Conservation (phyloP, 192 early-diverging fungal genomes). For the Backusella tuberculispora region DNA sequence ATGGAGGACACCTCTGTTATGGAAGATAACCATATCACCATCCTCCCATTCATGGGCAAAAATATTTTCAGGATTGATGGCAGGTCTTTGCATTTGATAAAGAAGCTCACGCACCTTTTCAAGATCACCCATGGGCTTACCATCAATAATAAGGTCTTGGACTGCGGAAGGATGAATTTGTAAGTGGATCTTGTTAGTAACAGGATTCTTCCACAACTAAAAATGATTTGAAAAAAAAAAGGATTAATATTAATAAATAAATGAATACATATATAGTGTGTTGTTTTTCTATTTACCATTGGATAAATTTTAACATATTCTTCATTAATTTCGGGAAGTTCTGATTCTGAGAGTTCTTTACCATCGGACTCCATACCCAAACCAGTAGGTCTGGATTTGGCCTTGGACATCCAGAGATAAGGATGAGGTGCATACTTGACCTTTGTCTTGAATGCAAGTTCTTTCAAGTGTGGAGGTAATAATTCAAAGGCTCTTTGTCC, state of each 20-base stretch:
- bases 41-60: constrained; percentile 41
- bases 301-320: constrained; percentile 40
- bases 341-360: constrained; percentile 30
- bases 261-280: neutral
- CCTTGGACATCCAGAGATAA: constrained; percentile 44
- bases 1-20: constrained; percentile 43
- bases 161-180: constrained; percentile 41
- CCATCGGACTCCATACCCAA: constrained; percentile 41
- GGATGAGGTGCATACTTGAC: constrained; percentile 44
- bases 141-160: constrained; percentile 44
- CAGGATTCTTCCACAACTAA: constrained; percentile 44
- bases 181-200: constrained; percentile 41
- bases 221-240: neutral
- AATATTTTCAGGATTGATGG: constrained; percentile 40
- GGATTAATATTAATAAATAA: neutral
- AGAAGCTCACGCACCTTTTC: constrained; percentile 39
- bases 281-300: constrained; percentile 29
- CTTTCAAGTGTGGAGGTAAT: constrained; percentile 38
- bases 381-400: constrained; percentile 33
- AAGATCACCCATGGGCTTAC: constrained; percentile 40
- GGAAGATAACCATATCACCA: constrained; percentile 43
- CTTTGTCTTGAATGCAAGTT: constrained; percentile 38
- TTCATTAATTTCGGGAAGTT: constrained; percentile 36
- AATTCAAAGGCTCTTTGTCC: constrained; percentile 42
- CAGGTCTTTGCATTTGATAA: constrained; percentile 38